Percentiles rank a stretch among this genome's conserved stretches.
These are phyloP conservation scores for Dactylonectria estremocensis DNA, from an alignment of 2,329 filamentous ascomycete species.

Conservation along the genomic window DNA sequence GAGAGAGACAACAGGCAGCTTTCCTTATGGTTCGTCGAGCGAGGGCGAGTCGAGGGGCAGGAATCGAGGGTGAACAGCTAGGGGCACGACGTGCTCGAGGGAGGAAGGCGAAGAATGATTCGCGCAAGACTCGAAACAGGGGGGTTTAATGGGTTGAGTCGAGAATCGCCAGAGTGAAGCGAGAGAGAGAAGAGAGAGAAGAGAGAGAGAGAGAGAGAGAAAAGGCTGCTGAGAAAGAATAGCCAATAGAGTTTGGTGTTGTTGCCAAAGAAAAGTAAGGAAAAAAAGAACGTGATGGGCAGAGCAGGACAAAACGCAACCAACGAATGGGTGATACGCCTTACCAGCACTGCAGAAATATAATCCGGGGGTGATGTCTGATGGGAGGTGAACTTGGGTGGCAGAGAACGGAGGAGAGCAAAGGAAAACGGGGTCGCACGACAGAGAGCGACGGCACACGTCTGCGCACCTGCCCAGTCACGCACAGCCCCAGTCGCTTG, in stretches of 20 bases:
- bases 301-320: slow-evolving; percentile 25
- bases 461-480: slow-evolving; percentile 6
- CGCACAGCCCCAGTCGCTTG: slow-evolving; percentile 28
- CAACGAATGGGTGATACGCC: slow-evolving; percentile 31
- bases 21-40: slow-evolving; percentile 7
- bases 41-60: slow-evolving; percentile 8
- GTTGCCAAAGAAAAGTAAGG: neutral
- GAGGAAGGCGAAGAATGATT: neutral
- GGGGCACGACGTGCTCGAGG: neutral
- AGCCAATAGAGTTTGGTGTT: slow-evolving; percentile 12
- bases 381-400: slow-evolving; percentile 26
- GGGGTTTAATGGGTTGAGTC: neutral
- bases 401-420: slow-evolving; percentile 17
- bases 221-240: slow-evolving; percentile 11
- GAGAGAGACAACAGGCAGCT: neutral
- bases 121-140: slow-evolving; percentile 1
- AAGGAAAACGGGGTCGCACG: slow-evolving; percentile 30
- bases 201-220: slow-evolving; percentile 8
- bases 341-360: slow-evolving; percentile 28
- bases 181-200: slow-evolving; percentile 15
- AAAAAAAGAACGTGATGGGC: slow-evolving; percentile 21
- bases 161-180: slow-evolving; percentile 1
- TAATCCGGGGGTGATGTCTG: slow-evolving; percentile 26
- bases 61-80: slow-evolving; percentile 9
- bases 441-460: slow-evolving; percentile 15